Base-by-base conservation (phyloP, 306 rosid genomes). In the Castanea sativa region DNA sequence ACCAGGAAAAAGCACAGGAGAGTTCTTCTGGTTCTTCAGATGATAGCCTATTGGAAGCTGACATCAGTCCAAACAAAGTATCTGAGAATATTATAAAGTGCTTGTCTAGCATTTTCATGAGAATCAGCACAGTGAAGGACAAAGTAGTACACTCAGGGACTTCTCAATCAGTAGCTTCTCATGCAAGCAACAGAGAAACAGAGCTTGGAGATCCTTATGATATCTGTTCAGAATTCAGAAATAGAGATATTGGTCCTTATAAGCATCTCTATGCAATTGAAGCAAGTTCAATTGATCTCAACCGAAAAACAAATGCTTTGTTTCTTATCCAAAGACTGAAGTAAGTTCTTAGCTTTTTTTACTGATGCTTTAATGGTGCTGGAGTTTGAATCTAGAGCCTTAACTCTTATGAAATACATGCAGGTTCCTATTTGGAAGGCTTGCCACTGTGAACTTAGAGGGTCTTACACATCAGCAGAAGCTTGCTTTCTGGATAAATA, bases 401-500 rank as follows among this genome's bases (percentile, higher is more conserved):
- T 38, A 23, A 55, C 29, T 83, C 70, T 32, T 78, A 18, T 53
- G 12, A 11, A 18, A 20, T 49, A 77, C 69, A 27, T 76, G 59
- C 91, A 95, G 99, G 87, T 86, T 79, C 76, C 87, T 92, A 56
- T 91, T 91, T 55, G 93, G 87, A 74, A 89, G 87, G 85, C 94
- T 95, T 69, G 89, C 96, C 69, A 81, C 93, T 45, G 80, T 95
- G 75, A 95, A 87, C 75, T 89, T 95, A 78, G 91, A 90, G 86
- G 92, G 91, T 65, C 99, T 92, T 73, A 86, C 87, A 63, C 97
- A 95, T 83, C 98, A 95, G 75, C 92, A 95, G 84, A 95, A 91
- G 87, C 97, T 95, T 79, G 98, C 99, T 72, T 95, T 95, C 85
- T 95, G 99, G 99, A 92, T 95, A 61, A 95, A 95, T 85, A 91